phyloP scores from a whole-genome alignment of 2,329 filamentous ascomycete species.

The Lachnellula suecica region DNA sequence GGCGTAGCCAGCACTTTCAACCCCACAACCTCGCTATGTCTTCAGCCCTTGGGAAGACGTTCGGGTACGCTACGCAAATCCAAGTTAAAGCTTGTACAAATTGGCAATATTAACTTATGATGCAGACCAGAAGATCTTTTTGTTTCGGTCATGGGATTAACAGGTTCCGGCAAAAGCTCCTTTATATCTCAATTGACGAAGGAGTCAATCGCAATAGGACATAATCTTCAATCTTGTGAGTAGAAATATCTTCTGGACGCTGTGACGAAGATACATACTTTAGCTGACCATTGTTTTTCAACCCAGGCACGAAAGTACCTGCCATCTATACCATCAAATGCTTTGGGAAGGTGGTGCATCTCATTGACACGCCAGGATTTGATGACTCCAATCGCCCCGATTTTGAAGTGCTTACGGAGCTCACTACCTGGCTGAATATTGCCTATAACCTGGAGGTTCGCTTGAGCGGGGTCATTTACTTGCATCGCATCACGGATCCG shows the following conservation, averaged over 20 bases:
- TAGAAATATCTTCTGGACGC: no score
- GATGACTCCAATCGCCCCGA: conserved; percentile 3
- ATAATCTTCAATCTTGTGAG: neutral
- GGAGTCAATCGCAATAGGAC: neutral
- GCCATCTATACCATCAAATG: no score
- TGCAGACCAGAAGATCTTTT: neutral
- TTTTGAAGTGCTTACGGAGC: neutral
- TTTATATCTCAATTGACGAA: neutral
- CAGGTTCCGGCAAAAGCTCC: neutral
- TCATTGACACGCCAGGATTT: conserved; percentile 10
- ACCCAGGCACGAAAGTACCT: no score
- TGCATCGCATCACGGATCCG: conserved; percentile 5
- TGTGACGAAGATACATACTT: no score
- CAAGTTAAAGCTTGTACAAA: no score
- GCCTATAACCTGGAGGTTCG: neutral
- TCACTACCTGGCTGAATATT: neutral
- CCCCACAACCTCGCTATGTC: no score
- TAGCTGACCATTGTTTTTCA: no score
- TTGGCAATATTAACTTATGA: no score
- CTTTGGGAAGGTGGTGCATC: no score
- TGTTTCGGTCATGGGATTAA: neutral
- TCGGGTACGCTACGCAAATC: no score
- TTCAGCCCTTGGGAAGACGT: no score
- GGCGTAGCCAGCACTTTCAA: no score
- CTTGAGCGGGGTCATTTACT: conserved; percentile 2